Evolutionary conservation across 2,329 filamentous ascomycete genomes (phyloP).

Genomic region (Fusarium nurragi): DNA sequence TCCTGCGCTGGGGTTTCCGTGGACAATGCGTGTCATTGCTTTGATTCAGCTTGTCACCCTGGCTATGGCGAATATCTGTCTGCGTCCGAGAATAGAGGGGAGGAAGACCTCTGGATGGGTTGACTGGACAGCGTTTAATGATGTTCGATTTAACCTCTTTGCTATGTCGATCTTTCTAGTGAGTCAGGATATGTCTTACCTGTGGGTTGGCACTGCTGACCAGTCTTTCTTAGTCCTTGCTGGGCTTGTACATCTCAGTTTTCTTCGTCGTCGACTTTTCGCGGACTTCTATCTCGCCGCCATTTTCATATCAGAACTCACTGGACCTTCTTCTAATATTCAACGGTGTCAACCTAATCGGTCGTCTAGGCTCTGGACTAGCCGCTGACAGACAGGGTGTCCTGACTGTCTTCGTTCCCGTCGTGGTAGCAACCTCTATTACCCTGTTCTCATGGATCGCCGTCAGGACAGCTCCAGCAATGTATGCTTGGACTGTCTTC

Average conservation of each 20-base stretch:
- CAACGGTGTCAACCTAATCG: neutral
- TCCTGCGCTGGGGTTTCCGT: neutral
- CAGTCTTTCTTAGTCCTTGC: neutral
- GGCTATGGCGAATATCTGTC: neutral
- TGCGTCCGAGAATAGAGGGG: neutral
- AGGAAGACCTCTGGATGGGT: neutral
- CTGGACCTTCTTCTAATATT: neutral
- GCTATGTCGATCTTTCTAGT: neutral
- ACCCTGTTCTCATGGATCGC: neutral
- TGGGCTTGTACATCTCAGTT: neutral
- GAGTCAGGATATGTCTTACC: neutral
- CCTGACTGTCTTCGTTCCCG: neutral
- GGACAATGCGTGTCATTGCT: neutral
- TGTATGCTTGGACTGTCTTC: neutral
- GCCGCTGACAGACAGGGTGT: neutral
- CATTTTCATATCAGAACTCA: neutral
- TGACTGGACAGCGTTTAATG: neutral
- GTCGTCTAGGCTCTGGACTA: neutral
- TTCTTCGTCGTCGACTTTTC: conserved; percentile 1
- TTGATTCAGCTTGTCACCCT: neutral
- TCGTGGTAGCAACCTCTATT: neutral
- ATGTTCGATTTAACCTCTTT: neutral
- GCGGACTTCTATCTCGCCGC: neutral
- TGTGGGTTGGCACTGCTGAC: neutral
- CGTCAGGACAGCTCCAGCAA: neutral